phyloP scores from a whole-genome alignment of 192 early-diverging fungal species.

The Umbelopsis ramanniana region DNA sequence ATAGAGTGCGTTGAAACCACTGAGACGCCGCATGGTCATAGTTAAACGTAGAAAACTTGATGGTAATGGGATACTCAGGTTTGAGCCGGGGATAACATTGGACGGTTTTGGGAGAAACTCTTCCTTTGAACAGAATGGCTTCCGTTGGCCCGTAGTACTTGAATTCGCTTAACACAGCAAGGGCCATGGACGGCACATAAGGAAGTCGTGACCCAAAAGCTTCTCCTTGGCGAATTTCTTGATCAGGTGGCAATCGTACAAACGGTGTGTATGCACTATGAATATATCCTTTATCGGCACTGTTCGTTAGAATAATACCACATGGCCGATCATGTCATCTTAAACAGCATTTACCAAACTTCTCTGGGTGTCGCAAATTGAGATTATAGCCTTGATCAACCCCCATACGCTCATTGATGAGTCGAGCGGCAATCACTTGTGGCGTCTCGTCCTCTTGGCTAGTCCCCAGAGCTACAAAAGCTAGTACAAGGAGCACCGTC shows the following conservation, averaged over 20 bases:
- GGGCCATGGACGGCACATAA: not conserved
- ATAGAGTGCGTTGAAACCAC: slow-evolving; percentile 6
- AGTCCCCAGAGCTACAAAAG: too few relatives aligned
- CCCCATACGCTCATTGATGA: not conserved
- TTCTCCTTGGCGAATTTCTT: not conserved
- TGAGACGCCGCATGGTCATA: slow-evolving; percentile 5
- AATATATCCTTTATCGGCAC: not conserved
- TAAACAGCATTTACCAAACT: slow-evolving; percentile 12
- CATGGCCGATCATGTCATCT: too few relatives aligned
- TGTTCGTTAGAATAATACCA: not conserved
- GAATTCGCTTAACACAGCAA: not conserved
- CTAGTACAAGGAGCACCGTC: too few relatives aligned
- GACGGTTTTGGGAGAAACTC: not conserved
- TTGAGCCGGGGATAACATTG: not conserved
- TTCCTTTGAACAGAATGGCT: not conserved
- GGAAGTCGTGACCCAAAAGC: not conserved
- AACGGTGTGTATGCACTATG: not conserved
- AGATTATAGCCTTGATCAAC: slow-evolving; percentile 12
- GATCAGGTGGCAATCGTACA: slow-evolving; percentile 6
- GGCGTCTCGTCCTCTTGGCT: too few relatives aligned
- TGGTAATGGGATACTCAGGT: slow-evolving; percentile 3
- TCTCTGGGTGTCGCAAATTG: slow-evolving; percentile 7
- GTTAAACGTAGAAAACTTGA: slow-evolving; percentile 11
- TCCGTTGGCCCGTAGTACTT: not conserved
- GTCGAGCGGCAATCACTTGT: too few relatives aligned